Base-by-base conservation (phyloP, 2,329 filamentous ascomycete genomes). In the Ophiostoma triangulosporum region DNA sequence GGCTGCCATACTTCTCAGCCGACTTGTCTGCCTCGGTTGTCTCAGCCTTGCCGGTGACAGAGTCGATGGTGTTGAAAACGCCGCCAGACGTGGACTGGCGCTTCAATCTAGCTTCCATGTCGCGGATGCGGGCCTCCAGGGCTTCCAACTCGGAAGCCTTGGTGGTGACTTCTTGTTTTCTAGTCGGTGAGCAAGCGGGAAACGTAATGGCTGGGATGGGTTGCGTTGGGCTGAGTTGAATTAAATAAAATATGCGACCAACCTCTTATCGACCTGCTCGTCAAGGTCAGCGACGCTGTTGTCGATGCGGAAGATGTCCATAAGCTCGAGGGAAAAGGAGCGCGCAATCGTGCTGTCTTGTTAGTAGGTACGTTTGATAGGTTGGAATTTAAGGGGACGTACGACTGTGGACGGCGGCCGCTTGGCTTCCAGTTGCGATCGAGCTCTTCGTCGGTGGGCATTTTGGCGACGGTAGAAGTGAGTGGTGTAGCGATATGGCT, bases 271-370 rank as follows among this genome's bases (percentile, higher is more conserved):
- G 57, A 95, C 80, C 60, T 85, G 80, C 65, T 84, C 76, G 63
- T 86, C 80, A 33, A 95, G 76, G 57, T 84, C 78, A 63, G 84
- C 80, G 55, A 93, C 65, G 61, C 83, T 84, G 68, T 82, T 84
- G 61, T 93, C 87, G 64, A 96, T 83, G 64, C 86, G 84, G 73
- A 96, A 96, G 61, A 94, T 84, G 65, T 88, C 84, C 73, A 91
- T 86, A 57, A 96, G 75, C 66, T 91, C 87, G 45, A 81, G 75
- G 56, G 88, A 91, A 70, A 96, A 95, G 65, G 85, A 88, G 62
- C 81, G 84, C 52, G 89, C 90, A 69, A 95, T 82, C 57, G 87
- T 93, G 59, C 90, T 95, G n/a, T 7, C 12, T 33, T 6, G 46
- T 54, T 29, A 54, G 52, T 31, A 6, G 8, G n/a, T 2, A 14